phyloP scores from a whole-genome alignment of 2,329 filamentous ascomycete species.

The Cladobotryum protrusum region DNA sequence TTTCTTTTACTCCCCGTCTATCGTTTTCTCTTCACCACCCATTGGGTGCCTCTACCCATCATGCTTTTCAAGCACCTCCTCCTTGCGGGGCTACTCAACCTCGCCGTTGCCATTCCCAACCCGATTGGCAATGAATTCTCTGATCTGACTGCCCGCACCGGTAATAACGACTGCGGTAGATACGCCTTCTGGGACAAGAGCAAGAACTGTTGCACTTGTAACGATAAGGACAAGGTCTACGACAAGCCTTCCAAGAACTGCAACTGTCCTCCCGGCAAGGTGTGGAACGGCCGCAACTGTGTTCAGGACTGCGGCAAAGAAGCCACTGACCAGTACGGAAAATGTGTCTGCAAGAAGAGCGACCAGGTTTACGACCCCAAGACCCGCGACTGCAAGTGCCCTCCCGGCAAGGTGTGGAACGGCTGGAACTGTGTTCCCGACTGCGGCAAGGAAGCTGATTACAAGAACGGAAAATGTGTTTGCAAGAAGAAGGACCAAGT shows the following conservation, averaged over 20 bases:
- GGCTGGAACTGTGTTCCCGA: background rate
- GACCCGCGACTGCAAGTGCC: slow-evolving; percentile 3
- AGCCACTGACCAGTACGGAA: background rate
- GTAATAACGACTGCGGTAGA: slow-evolving; percentile 1
- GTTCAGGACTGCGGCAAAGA: slow-evolving; percentile 6
- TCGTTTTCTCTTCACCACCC: too few species aligned
- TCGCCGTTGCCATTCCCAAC: background rate
- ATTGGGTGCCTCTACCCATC: background rate
- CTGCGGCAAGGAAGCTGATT: slow-evolving; percentile 5
- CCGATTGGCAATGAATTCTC: background rate
- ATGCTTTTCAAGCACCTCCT: slow-evolving; percentile 6
- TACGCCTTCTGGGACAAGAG: background rate
- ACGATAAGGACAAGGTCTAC: slow-evolving; percentile 2
- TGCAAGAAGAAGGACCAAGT: slow-evolving; percentile 7
- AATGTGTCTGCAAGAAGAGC: slow-evolving; percentile 6
- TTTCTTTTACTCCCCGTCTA: background rate
- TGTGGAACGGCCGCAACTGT: slow-evolving; percentile 2
- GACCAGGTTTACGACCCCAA: background rate
- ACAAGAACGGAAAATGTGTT: slow-evolving; percentile 2
- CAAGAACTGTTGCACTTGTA: slow-evolving; percentile 6
- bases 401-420: background rate
- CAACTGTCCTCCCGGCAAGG: slow-evolving; percentile 1
- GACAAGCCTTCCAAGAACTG: slow-evolving; percentile 1
- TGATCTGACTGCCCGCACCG: too few species aligned
- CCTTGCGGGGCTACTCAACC: background rate